Percentiles rank a stretch among this genome's conserved stretches.
phyloP scores from a whole-genome alignment of 164 flowering plant species.

The Chimonanthus praecox region DNA sequence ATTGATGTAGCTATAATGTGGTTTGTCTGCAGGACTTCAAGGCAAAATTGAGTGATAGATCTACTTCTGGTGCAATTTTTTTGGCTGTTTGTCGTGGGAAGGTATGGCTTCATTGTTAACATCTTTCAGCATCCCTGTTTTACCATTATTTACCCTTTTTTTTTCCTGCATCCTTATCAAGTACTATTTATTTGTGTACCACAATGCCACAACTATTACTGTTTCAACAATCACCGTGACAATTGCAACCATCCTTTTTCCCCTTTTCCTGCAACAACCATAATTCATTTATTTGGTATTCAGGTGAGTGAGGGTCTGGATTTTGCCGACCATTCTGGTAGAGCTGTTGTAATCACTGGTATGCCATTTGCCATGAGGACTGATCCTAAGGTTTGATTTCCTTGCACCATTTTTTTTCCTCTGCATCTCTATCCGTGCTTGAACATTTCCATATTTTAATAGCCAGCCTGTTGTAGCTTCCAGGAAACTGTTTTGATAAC shows the following conservation, averaged over 20 bases:
- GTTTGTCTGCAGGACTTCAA: constrained; percentile 64
- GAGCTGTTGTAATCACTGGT: constrained; percentile 92
- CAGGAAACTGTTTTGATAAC: too few relatives aligned
- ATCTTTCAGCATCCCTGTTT: background rate
- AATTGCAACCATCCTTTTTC: background rate
- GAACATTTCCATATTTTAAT: background rate
- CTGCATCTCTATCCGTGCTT: background rate
- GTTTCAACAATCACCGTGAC: background rate
- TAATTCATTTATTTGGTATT: background rate
- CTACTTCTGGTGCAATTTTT: constrained; percentile 84
- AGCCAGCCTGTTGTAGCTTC: background rate
- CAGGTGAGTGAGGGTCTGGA: constrained; percentile 99
- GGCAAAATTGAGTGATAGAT: constrained; percentile 65
- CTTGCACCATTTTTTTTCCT: background rate
- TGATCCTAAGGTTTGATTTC: constrained; percentile 76
- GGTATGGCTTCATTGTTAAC: constrained; percentile 35
- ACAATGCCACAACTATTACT: background rate
- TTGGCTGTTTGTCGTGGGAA: constrained; percentile 99
- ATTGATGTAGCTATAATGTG: constrained; percentile 11
- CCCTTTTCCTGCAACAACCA: too few relatives aligned
- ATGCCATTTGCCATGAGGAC: constrained; percentile 79
- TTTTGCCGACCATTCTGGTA: constrained; percentile 95
- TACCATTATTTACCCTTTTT: background rate
- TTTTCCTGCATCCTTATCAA: too few relatives aligned
- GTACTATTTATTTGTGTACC: too few relatives aligned